Base-by-base conservation (phyloP, 257 asterid genomes). In the Capsicum chinense region DNA sequence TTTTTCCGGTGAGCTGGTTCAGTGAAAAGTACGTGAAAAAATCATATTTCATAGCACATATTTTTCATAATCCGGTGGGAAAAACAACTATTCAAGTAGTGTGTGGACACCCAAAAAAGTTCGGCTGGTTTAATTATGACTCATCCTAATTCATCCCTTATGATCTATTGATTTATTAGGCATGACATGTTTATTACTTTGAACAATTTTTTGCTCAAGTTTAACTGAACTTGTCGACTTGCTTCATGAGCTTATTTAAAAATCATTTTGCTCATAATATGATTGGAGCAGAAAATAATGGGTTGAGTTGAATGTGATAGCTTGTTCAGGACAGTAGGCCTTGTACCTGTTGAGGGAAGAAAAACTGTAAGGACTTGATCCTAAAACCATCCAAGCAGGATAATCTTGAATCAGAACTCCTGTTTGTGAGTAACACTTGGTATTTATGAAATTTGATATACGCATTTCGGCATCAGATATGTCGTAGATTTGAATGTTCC, bases 381-480 rank as follows among this genome's bases (percentile, higher is more conserved):
- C 64, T 70, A 92, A 83, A 67, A 37, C 2, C 1, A 88, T 83
- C 67, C 90, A 86, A 62, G 93, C 90, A 7, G 7, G 3, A 74
- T 70, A 78, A 0, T 15, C 15, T 0, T 5, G 47, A 6, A 69
- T 56, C 7, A 83, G 1, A 2, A 74, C 76, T 35, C 97, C 94
- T 2, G 83, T 3, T 2, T 67, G n/a, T 79, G 85, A 86, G 87
- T 88, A 93, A 87, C 98, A 95, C 50, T 0, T 83, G 33, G 13
- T 48, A 4, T 93, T 92, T 10, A 93, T 47, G 33, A 50, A 78
- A 88, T 85, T 94, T 52, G 93, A 80, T 79, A 92, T 12, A 5
- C 94, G 91, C 81, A 92, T 13, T 9, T 88, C 91, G 70, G 59
- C 56, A 54, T 94, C 97, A n/a, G 98, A 88, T 66, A 93, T 90